Evolutionary conservation across 306 rosid species (phyloP), one percentile per base, ranked within the genome.

Genomic region (Gynostemma pentaphyllum): DNA sequence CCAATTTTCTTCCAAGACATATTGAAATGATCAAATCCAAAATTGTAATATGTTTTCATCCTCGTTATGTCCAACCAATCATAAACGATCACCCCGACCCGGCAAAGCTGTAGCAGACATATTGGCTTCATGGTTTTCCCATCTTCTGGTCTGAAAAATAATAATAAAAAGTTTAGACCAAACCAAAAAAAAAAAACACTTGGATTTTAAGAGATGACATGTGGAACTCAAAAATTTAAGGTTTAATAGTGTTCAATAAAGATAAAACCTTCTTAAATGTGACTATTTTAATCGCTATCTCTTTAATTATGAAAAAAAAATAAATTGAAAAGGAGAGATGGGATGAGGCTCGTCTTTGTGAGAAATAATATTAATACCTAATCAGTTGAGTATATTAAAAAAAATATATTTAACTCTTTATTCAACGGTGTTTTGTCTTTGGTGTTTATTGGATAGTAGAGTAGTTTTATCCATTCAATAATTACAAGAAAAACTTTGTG

Each of bases 21-120:
- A 81, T 86, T 79, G 29, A 64, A 92, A 78, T 88, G 96, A 84
- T 92, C 97, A 48, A 92, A 92, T 45, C 99, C 99, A 8, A 92
- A 92, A 79, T 84, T 86, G 75, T 92, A 92, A 73, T 92, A 92
- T 22, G 77, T 79, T 78, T 92, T 92, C 79, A 92, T 65, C 87
- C 85, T 86, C 41, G 82, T 5, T 61, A 92, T 82, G 80, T 92
- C 94, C 9, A 92, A 74, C 99, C 99, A 92, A 64, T 92, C 99
- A 22, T 92, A 92, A 28, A 85, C 74, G 21, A 88, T 84, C 62
- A 82, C 96, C n/a, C 96, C 96, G 47, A 92, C 36, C 45, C 96
- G 96, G 71, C 88, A 86, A 10, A 86, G 57, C 66, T 88, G 96
- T 67, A 92, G 80, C 77, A 92, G 90, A 76, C 83, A 74, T 18